Conservation (phyloP, 768 basidiomycete genomes). For the Kwoniella heveanensis region DNA sequence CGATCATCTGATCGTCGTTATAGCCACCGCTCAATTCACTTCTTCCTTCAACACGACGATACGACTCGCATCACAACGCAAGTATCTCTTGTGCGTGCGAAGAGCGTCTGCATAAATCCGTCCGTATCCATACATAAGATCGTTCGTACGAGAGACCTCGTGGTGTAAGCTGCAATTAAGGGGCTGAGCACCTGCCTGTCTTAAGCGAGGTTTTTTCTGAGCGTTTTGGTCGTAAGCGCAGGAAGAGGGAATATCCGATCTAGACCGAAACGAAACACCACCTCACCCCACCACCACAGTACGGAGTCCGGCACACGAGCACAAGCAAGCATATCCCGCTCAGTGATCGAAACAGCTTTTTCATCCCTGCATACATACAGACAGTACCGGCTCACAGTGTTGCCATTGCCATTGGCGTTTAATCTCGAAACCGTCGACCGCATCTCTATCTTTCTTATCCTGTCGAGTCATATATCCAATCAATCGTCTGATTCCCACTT, state of each 20-base stretch:
- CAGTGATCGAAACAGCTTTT: background rate
- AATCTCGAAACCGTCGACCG: background rate
- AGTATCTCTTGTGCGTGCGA: too few relatives aligned
- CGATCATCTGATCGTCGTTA: too few relatives aligned
- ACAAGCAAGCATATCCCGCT: background rate
- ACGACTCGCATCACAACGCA: too few relatives aligned
- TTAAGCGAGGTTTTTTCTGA: background rate
- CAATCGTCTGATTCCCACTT: background rate
- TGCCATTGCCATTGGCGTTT: slow-evolving; percentile 1
- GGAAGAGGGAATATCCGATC: slow-evolving; percentile 1
- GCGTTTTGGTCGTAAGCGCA: background rate
- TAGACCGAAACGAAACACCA: background rate
- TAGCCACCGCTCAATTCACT: too few relatives aligned
- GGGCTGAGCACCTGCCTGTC: background rate
- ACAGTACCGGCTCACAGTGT: background rate
- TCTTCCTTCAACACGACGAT: too few relatives aligned
- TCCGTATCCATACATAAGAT: background rate
- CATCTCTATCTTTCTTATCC: background rate
- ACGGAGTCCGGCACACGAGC: background rate
- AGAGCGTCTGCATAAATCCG: too few relatives aligned
- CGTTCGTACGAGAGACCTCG: background rate
- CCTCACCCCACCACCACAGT: background rate
- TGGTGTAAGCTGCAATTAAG: background rate
- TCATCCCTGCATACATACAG: background rate
- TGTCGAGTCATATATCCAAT: background rate